Evolutionary conservation across 2,329 filamentous ascomycete species (phyloP), one percentile per base, ranked within the genome.

Genomic region (Bipolaris victoriae): DNA sequence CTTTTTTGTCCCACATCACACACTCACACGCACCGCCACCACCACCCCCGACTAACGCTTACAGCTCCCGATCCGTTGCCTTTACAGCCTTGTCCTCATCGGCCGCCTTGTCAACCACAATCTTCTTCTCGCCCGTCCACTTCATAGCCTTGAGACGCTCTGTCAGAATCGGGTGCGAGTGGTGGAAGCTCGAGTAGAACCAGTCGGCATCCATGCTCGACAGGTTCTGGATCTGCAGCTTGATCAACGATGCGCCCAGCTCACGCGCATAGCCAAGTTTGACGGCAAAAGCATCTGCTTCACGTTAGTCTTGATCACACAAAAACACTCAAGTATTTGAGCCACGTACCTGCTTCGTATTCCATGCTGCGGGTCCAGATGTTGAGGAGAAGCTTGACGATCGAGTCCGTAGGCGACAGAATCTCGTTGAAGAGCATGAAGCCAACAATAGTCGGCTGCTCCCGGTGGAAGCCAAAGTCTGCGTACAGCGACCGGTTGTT

Each of bases 171-270:
- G 95, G 95, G 79, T 99, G 95, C 22, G 94, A 97, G 84, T 96
- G 97, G 81, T 99, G 93, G 83, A 98, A 99, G 79, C 90, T 96
- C 52, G 95, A 95, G 78, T 96, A 99, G 85, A 97, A 88, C 90
- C 91, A 96, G 79, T 99, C 96, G 26, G 95, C 95, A 71, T 99
- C 95, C 94, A 99, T 98, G 60, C 91, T 96, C 79, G 92, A 96
- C 66, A 99, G 84, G 76, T 99, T 99, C 82, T 98, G 93, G 72
- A 97, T 92, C 80, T 99, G 96, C 50, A 99, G 90, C 82, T 97
- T 97, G 80, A 99, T 92, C 62, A 99, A 86, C 20, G 92, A 95
- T 62, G 87, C 84, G 41, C 93, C 92, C 50, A 99, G 88, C 77
- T 97, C 88, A 44, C 86, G 81, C 50, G 89, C 86, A 80, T 94